Evolutionary conservation across 208 protist species (phyloP), one percentile per base, ranked within the genome.

Genomic region (Hexamita inflata): DNA sequence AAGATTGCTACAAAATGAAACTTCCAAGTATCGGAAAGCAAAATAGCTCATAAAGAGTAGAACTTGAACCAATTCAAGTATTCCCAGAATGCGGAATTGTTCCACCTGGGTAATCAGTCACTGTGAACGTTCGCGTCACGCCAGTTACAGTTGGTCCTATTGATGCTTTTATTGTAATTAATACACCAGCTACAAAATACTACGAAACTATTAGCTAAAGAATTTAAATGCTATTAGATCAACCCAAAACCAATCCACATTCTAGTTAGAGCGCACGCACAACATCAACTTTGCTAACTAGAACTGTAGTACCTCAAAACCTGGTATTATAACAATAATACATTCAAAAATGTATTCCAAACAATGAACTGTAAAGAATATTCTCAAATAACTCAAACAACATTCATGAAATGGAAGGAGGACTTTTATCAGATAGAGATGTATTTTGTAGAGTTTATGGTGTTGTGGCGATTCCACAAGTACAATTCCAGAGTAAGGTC

Each of bases 141-240:
- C 64, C 64, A 15, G 4, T 70, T 7, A 32, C 32, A 28, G 2
- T 70, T 2, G 64, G 40, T 7, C 64, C 64, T 4, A 70, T 70
- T 49, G 64, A 70, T 2, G 64, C 64, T 4, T 70, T 70, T 70
- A n/a, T 70, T 11, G 64, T 70, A 4, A 70, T 70, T 32, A 70
- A 70, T 45, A 70, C 64, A n/a, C 64, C 64, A 35, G 26, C 32
- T 11, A 42, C 64, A 15, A 7, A 45, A 13, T 70, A 70, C 42
- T 70, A 70, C 38, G 38, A 35, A 11, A 7, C 4, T 7, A 34
- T 70, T 45, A 45, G 11, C 9, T 19, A 38, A 15, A 13, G n/a
- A 38, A 70, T 70, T 32, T 34, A 70, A 4, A 34, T 49, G n/a
- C 9, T 28, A 35, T 7, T 70, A 2, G 26, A 70, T 7, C 19